phyloP scores from a whole-genome alignment of 495 filamentous ascomycete species.

The Neurospora hispaniola region DNA sequence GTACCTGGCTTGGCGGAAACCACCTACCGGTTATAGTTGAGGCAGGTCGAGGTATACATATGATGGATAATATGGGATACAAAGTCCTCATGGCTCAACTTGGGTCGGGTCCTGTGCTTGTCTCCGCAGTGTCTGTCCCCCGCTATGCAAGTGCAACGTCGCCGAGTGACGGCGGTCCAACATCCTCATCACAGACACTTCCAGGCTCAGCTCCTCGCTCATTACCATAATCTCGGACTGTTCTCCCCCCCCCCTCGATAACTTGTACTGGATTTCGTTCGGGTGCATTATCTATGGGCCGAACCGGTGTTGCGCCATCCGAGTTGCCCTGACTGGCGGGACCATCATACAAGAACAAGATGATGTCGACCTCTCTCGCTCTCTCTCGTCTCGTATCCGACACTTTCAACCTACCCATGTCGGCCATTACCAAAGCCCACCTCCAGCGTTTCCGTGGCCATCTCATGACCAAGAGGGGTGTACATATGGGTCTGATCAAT shows the following conservation, averaged over 20 bases:
- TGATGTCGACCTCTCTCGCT: neutral
- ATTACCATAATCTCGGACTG: neutral
- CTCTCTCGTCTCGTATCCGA: neutral
- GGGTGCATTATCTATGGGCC: neutral
- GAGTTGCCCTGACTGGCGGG: neutral
- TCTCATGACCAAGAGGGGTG: neutral
- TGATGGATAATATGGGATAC: neutral
- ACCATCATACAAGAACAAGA: neutral
- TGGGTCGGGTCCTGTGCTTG: neutral
- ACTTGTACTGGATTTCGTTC: neutral
- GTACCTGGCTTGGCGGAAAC: neutral
- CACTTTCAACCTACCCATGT: neutral
- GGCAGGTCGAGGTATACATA: neutral
- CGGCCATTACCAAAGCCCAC: neutral
- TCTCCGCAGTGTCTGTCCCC: neutral
- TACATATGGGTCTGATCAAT: slow-evolving; percentile 9
- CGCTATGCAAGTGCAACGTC: neutral
- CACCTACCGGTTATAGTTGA: neutral
- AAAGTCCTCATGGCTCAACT: neutral
- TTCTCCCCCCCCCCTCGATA: neutral
- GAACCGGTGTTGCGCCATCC: neutral
- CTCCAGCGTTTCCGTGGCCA: neutral
- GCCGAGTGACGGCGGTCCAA: neutral
- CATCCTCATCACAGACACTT: neutral
- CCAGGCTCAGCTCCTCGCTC: neutral